phyloP scores from a whole-genome alignment of 106 monocot genomes.

The Xerophyta viscosa region DNA sequence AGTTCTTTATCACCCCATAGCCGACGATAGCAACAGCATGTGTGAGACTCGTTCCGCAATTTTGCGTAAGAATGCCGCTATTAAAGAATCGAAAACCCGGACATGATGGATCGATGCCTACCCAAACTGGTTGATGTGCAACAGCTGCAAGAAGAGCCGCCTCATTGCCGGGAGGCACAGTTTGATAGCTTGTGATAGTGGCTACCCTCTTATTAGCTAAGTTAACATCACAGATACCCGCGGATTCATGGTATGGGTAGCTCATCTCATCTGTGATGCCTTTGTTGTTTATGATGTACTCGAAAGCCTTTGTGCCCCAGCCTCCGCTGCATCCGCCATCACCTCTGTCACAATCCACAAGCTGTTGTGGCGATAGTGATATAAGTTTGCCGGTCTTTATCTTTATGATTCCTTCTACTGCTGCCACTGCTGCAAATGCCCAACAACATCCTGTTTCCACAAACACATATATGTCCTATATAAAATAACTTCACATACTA shows the following conservation, averaged over 20 bases:
- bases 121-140: background rate
- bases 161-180: background rate
- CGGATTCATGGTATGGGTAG: background rate
- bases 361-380: background rate
- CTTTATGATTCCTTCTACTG: conserved; percentile 3
- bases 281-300: no score
- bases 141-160: background rate
- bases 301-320: background rate
- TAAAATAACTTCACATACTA: no score
- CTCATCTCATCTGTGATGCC: no score
- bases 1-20: background rate
- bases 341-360: background rate
- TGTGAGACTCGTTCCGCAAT: background rate
- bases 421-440: conserved; percentile 7
- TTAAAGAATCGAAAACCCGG: background rate
- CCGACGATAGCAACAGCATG: conserved; percentile 1
- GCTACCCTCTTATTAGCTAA: background rate
- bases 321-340: conserved; percentile 4
- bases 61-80: background rate
- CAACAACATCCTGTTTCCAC: background rate
- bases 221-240: background rate
- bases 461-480: background rate
- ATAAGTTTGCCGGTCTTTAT: background rate
- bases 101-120: background rate
- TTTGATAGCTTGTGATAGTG: background rate